Evolutionary conservation across 2,329 filamentous ascomycete genomes (phyloP), one percentile per base, ranked within the genome.

Genomic region (Fusarium sp.): DNA sequence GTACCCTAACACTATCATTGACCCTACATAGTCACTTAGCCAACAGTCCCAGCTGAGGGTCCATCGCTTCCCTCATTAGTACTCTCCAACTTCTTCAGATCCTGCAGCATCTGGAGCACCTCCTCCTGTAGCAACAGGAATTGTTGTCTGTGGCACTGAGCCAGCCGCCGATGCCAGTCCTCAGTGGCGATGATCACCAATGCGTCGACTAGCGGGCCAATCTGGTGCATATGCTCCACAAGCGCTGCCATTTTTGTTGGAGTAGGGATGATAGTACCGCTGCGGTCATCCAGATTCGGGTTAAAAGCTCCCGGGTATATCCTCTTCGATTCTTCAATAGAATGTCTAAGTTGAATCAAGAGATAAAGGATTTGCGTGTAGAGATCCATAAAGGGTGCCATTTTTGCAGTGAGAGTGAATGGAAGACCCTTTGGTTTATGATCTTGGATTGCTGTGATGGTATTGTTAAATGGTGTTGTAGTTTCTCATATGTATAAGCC

Each of bases 401-500:
- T 51, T 2, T 11, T 20, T 20, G 17, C 4, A 6, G 8, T 6
- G 8, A 10, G 8, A 22, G 8, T 3, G 8, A 6, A 14, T 33
- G 5, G n/a, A 24, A 5, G 2, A 11, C 0, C 4, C 2, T 24
- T 14, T 35, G 4, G n/a, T 9, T 20, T 20, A 15, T n/a, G 7
- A 7, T 7, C 2, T 14, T 8, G 17, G 12, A 3, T 11, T 7
- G 6, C 6, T 35, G 31, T 20, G 6, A 7, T 7, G 18, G 4
- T 7, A 2, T 51, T n/a, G n/a, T 7, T 14, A 8, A 24, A 7
- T 5, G 6, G 8, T 14, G 1, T 13, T 20, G n/a, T 7, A 3
- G 4, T 13, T 6, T 14, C 33, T 33, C 12, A 33, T 14, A 33
- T 33, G 14, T 33, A 2, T 13, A 33, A 13, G 33, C 33, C 12